These are phyloP conservation scores for Nevesoporus exiguus DNA, from an alignment of 768 basidiomycete species.

Conservation along the genomic window DNA sequence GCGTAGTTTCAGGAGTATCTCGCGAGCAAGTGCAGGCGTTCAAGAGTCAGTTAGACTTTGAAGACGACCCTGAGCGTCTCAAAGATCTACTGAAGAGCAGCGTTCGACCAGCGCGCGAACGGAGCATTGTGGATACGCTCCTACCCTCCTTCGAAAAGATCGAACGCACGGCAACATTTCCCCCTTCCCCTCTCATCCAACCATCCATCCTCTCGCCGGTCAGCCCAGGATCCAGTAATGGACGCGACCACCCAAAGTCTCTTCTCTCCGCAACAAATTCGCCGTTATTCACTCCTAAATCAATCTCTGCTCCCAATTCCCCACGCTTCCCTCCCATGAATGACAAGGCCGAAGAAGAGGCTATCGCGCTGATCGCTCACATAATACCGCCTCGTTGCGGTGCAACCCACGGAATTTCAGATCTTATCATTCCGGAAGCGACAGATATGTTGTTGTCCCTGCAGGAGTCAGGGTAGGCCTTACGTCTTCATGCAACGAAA, in stretches of 20 bases:
- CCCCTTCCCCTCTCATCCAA: constrained; percentile 11
- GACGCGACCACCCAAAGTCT: constrained; percentile 37
- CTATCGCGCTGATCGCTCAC: constrained; percentile 26
- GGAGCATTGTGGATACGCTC: constrained; percentile 32
- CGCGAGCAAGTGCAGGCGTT: constrained; percentile 71
- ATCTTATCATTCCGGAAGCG: constrained; percentile 45
- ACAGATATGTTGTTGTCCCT: constrained; percentile 47
- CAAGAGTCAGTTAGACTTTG: constrained; percentile 76
- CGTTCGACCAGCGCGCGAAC: constrained; percentile 28
- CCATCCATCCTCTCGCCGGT: constrained; percentile 4
- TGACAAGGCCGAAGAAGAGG: constrained; percentile 17
- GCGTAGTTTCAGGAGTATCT: constrained; percentile 70
- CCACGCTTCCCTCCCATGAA: constrained; percentile 13
- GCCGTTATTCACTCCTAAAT: constrained; percentile 36
- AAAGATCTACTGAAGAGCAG: constrained; percentile 67
- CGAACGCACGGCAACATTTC: constrained; percentile 20
- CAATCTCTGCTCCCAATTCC: constrained; percentile 39
- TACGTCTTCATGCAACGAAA: not conserved
- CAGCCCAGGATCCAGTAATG: constrained; percentile 17
- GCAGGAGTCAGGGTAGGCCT: constrained; percentile 61
- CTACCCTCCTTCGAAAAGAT: constrained; percentile 32
- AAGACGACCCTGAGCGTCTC: constrained; percentile 73
- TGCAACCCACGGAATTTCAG: constrained; percentile 38
- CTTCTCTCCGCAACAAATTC: constrained; percentile 47
- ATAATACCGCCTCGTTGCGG: constrained; percentile 48